phyloP scores from a whole-genome alignment of 352 stramenopile genomes.

The Pythium phragmitis region DNA sequence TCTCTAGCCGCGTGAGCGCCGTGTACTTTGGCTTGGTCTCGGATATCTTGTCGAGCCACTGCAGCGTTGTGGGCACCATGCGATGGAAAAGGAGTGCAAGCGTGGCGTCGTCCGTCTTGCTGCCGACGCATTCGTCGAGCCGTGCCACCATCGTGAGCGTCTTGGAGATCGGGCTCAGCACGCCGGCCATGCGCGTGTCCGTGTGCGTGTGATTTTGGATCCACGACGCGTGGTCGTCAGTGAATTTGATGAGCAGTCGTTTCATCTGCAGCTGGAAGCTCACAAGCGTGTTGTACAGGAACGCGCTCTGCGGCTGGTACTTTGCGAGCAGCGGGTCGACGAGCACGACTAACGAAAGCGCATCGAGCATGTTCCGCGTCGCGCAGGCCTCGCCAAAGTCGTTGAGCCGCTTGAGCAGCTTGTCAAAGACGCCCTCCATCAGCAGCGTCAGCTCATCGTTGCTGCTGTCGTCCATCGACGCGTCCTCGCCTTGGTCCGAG shows the following conservation, averaged over 20 bases:
- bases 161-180: constrained; percentile 64
- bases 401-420: constrained; percentile 61
- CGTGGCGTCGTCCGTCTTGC: constrained; percentile 55
- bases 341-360: constrained; percentile 56
- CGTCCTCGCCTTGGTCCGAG: constrained; percentile 17
- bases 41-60: constrained; percentile 70
- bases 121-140: constrained; percentile 60
- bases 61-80: constrained; percentile 55
- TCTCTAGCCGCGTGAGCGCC: constrained; percentile 59
- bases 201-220: constrained; percentile 56
- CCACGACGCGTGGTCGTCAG: constrained; percentile 70
- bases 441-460: constrained; percentile 51
- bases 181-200: constrained; percentile 70
- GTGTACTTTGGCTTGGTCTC: constrained; percentile 71
- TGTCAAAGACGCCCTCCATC: constrained; percentile 75
- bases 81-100: constrained; percentile 67
- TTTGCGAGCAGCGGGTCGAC: constrained; percentile 43
- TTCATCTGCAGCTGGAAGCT: constrained; percentile 83
- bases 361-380: constrained; percentile 62
- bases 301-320: constrained; percentile 52
- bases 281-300: constrained; percentile 67
- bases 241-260: constrained; percentile 76
- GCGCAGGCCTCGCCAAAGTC: constrained; percentile 70
- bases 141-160: constrained; percentile 64
- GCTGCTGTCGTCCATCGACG: constrained; percentile 14